Base-by-base conservation (phyloP, 305 asterid species). In the Ajuga reptans region DNA sequence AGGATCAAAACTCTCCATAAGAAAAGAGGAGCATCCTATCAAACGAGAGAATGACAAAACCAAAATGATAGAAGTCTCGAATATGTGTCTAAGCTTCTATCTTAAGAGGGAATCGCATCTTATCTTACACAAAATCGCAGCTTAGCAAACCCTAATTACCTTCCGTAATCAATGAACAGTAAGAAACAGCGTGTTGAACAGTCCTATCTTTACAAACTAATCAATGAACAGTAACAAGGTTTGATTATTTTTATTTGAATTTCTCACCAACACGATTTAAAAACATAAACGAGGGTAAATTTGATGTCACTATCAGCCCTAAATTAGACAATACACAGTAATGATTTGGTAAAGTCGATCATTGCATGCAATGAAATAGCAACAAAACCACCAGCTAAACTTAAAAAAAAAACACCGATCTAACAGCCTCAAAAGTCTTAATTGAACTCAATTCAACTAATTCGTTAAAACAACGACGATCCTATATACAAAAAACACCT, bases 331-430 rank as follows among this genome's bases (percentile, higher is more conserved):
- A 72, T 46, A 51, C 66, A 41, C n/a, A 69, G 59, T 60, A 71
- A 67, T 53, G 70, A 67, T 58, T 65, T 51, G 72, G 72, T 56
- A 49, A 74, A 74, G 33, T 29, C 67, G 59, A 60, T 72, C 64
- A 72, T 14, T 74, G 75, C 84, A 79, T 79, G 84, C 81, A 82
- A 76, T 15, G 52, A 58, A 74, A 61, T 63, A 46, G 27, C 31
- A 5, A 41, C 55, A 63, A 61, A 74, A 50, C 59, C 64, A 72
- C 73, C 72, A 41, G 58, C 11, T 68, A 15, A 57, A 55, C 57
- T 43, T 53, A 68, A 63, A 66, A 52, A 1, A 39, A 54, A 73
- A 56, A n/a, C 51, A 69, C 75, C 50, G 66, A 63, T 71, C 55
- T 15, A 56, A 67, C 54, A 74, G 10, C 49, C 59, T 41, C n/a